These are phyloP conservation scores for Epichloe brachyelytri DNA, from an alignment of 2,329 filamentous ascomycete genomes.

Conservation along the genomic window DNA sequence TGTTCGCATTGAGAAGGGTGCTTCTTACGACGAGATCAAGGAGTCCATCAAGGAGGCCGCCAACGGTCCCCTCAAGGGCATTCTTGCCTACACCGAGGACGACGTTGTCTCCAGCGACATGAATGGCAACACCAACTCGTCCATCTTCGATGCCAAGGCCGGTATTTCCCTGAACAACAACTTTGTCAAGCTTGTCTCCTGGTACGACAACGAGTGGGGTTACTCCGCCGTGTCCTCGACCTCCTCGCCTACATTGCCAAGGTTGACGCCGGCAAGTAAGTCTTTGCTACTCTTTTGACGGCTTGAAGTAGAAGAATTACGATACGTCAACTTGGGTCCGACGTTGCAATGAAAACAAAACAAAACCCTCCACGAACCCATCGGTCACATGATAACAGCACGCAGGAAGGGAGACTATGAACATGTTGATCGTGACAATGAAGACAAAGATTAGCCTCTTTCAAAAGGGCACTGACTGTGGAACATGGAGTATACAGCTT, in stretches of 20 bases:
- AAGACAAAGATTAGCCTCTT: neutral
- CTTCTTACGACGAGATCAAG: conserved; percentile 89
- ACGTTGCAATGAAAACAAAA: neutral
- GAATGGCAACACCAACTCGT: conserved; percentile 84
- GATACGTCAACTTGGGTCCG: neutral
- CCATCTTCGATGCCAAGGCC: conserved; percentile 98
- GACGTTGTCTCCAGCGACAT: conserved; percentile 89
- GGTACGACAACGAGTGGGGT: conserved; percentile 99
- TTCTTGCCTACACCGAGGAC: conserved; percentile 93
- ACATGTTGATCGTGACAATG: conserved; percentile 1
- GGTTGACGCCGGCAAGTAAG: conserved; percentile 51
- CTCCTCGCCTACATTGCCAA: conserved; percentile 68
- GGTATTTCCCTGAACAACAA: conserved; percentile 97
- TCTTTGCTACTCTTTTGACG: neutral
- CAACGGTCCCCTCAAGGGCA: conserved; percentile 73
- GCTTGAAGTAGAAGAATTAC: neutral
- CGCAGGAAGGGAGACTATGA: neutral
- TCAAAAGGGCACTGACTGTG: neutral
- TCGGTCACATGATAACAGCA: neutral
- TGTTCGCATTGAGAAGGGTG: conserved; percentile 81
- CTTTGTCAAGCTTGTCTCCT: conserved; percentile 96
- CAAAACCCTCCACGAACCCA: neutral
- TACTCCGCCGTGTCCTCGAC: conserved; percentile 94
- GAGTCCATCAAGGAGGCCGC: conserved; percentile 74
- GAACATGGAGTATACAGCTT: neutral